A percentile compares a stretch with the other conserved stretches of the same genome.
Conservation (phyloP, 495 filamentous ascomycete genomes). For the Penicillium paradoxum region DNA sequence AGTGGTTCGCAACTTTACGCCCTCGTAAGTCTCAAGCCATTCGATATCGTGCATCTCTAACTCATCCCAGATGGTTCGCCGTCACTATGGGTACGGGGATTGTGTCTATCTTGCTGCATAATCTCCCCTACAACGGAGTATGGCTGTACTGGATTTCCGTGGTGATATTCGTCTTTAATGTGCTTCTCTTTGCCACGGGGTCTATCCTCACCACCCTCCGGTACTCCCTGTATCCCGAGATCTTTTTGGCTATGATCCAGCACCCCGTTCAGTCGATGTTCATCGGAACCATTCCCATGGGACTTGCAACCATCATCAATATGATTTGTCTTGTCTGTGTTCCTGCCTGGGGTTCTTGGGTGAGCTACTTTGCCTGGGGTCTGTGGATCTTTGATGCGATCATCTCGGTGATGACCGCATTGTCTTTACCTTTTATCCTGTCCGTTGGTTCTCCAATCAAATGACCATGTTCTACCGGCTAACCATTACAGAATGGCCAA, state of each 20-base stretch:
- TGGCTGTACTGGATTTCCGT: conserved; percentile 47
- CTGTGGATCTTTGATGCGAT: conserved; percentile 50
- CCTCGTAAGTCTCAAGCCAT: neutral
- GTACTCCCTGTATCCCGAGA: conserved; percentile 48
- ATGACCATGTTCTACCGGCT: neutral
- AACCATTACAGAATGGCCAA: neutral
- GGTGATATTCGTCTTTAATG: conserved; percentile 46
- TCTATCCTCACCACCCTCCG: conserved; percentile 37
- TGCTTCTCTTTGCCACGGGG: conserved; percentile 34
- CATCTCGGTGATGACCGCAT: conserved; percentile 34
- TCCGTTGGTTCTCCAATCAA: conserved; percentile 9
- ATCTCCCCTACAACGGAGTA: conserved; percentile 42
- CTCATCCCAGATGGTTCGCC: conserved; percentile 25
- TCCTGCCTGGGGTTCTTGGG: conserved; percentile 36
- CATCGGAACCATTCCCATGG: conserved; percentile 53
- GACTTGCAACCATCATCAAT: conserved; percentile 52
- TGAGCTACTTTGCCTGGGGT: conserved; percentile 30
- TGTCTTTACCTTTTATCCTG: conserved; percentile 8
- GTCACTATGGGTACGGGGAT: conserved; percentile 59
- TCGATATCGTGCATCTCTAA: neutral
- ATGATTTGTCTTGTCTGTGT: conserved; percentile 48
- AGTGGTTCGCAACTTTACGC: neutral
- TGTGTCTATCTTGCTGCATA: conserved; percentile 50
- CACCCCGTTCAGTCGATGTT: conserved; percentile 53
- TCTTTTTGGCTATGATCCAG: conserved; percentile 44